Percentiles rank a stretch among this genome's conserved stretches.
These are phyloP conservation scores for Komagataella kurtzmanii DNA, from an alignment of 805 yeast species.

Conservation along the genomic window DNA sequence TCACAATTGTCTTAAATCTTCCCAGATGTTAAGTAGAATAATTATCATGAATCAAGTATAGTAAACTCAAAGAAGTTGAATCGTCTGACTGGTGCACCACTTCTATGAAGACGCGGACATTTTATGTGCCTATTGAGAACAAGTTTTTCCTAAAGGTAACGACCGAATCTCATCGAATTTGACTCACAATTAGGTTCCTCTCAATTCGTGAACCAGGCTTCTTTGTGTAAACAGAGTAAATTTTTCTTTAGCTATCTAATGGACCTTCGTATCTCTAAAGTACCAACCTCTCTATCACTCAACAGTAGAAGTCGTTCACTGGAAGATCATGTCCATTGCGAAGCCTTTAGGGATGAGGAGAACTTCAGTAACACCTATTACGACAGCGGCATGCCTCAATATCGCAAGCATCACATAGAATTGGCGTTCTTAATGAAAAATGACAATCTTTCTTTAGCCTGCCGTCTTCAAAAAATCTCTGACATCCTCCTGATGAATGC, in stretches of 20 bases:
- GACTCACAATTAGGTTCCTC: background rate
- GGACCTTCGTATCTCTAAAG: background rate
- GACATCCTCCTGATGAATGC: background rate
- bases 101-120: too few relatives aligned
- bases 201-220: background rate
- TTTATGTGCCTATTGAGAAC: too few relatives aligned
- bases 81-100: too few relatives aligned
- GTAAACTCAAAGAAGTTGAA: too few relatives aligned
- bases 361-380: background rate
- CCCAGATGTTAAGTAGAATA: too few relatives aligned
- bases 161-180: background rate
- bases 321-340: background rate
- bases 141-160: too few relatives aligned
- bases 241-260: background rate
- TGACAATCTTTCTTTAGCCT: background rate
- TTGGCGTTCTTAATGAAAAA: background rate
- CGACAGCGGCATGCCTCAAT: background rate
- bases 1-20: too few relatives aligned
- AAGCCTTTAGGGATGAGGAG: background rate
- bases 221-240: background rate
- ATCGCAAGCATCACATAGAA: background rate
- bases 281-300: background rate
- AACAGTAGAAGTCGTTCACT: background rate
- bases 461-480: background rate
- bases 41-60: too few relatives aligned